Base-by-base conservation (phyloP, 805 yeast species). In the Ogataea saltuana region DNA sequence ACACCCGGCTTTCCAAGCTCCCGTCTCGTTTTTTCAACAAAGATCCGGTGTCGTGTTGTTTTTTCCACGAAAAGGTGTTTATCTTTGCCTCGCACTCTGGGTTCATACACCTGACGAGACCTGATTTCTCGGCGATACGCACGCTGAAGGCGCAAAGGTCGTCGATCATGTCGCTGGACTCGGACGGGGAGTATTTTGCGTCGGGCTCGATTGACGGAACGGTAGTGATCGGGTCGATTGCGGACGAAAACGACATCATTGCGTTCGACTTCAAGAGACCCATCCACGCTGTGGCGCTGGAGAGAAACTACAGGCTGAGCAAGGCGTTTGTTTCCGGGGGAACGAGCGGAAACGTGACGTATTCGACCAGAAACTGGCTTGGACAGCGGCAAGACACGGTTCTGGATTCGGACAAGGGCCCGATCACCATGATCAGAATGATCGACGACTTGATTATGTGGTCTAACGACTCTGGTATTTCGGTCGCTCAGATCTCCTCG, bases 161-260 rank as follows among this genome's bases (percentile, higher is more conserved):
- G 0, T 88, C 97, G 0, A 77, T 93, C 2, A 65, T 90, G 31
- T 78, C 88, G 0, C 71, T 88, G 0, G 78, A 81, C 41, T 73
- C 85, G 1, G 95, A 88, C 56, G 93, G 95, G 0, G 64, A 64
- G 7, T 80, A 74, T 55, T 79, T 93, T 46, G 95, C 93, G 0
- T 82, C 95, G 0, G 96, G 90, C 0, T 88, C 97, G 0, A 83
- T 91, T 70, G 99, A 93, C 60, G 99, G 99, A 0, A 85, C 96
- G 0, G 85, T 91, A 0, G 88, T 88, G 1, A 76, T 88, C 4
- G 93, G 96, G 0, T 76, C 89, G 2, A 67, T 87, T 1, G 45
- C 50, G 1, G 85, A 83, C 49, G 78, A 77, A 15, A 65, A 70
- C 4, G 93, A 85, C 53, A 78, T 85, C 2, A 70, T 75, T 0